Evolutionary conservation across 805 yeast species (phyloP), one percentile per base, ranked within the genome.

Genomic region (Citeromyces nyonsensis): DNA sequence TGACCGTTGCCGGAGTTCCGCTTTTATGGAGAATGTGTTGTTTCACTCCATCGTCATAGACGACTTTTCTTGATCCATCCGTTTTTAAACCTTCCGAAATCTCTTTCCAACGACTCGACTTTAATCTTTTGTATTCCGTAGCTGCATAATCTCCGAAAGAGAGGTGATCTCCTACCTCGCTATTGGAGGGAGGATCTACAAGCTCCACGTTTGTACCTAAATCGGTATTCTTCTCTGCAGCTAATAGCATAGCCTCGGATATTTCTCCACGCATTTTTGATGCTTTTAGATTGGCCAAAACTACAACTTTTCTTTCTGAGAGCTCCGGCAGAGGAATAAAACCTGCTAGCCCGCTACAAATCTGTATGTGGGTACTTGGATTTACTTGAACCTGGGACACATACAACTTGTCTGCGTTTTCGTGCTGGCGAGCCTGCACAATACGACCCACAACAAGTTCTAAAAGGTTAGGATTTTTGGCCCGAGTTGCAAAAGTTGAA

Each of bases 231-330:
- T 33, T 25, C 10, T 37, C 47, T 24, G 36, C 40, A n/a, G 82
- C 81, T 13, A 76, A 44, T 1, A 76, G 43, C 83, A 76, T 76
- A 0, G 78, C 81, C 39, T 73, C 69, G 2, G 80, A 72, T 27
- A 44, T 46, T 13, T 66, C 61, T 1, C 83, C 83, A 38, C 82
- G 53, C 66, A 76, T 65, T 44, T 72, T 73, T 8, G 72, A 59
- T 3, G 73, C 66, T 41, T 73, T 75, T 47, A 76, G 48, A 42
- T 76, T 76, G 5, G 65, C 59, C 13, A 73, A 56, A 2, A 76
- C 54, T 1, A 73, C 72, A 3, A 74, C 76, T 15, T 52, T 43
- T 4, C 54, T 48, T 20, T 52, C 43, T 4, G 52, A 37, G 42
- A 76, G 42, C 15, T 56, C 40, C 0, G 57, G 61, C 5, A 40